Percentiles rank a stretch among this genome's conserved stretches.
These are phyloP conservation scores for Fusarium liriodendri DNA, from an alignment of 2,329 filamentous ascomycete species.

Conservation along the genomic window DNA sequence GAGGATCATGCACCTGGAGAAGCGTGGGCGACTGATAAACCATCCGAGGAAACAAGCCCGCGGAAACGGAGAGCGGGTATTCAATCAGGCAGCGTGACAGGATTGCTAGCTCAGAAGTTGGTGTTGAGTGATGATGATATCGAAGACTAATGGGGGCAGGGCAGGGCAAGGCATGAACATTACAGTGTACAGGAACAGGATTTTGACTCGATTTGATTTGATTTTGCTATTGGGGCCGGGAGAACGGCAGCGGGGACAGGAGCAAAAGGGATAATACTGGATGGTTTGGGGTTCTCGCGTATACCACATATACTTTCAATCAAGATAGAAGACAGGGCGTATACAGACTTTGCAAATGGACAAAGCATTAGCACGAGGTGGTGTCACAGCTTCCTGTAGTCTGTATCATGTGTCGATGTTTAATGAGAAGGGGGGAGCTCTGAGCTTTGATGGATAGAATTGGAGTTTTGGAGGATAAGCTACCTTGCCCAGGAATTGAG, in stretches of 20 bases:
- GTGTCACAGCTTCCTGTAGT: background rate
- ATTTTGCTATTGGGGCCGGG: slow-evolving; percentile 16
- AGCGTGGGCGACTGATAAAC: slow-evolving; percentile 71
- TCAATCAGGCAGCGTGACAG: slow-evolving; percentile 50
- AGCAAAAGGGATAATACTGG: slow-evolving; percentile 23
- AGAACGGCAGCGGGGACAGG: slow-evolving; percentile 17
- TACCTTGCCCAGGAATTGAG: background rate
- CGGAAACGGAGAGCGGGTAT: slow-evolving; percentile 58
- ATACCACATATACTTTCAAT: slow-evolving; percentile 11
- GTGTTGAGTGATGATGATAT: slow-evolving; percentile 88
- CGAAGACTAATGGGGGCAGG: slow-evolving; percentile 66
- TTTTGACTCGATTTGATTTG: slow-evolving; percentile 26
- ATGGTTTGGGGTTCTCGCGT: slow-evolving; percentile 12
- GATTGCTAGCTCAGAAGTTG: slow-evolving; percentile 70
- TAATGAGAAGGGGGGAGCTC: background rate
- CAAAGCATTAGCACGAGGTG: slow-evolving; percentile 37
- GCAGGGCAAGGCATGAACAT: background rate
- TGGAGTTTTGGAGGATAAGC: background rate
- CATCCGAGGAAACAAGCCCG: slow-evolving; percentile 64
- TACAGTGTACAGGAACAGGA: background rate
- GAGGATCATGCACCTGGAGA: slow-evolving; percentile 57
- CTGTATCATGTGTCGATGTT: background rate
- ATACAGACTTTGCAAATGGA: slow-evolving; percentile 8
- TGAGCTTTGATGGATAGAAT: background rate
- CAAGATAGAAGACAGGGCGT: slow-evolving; percentile 4